Percentiles rank a stretch among this genome's conserved stretches.
Conservation (phyloP, 768 basidiomycete genomes). For the Lepiota brunneoincarnata region DNA sequence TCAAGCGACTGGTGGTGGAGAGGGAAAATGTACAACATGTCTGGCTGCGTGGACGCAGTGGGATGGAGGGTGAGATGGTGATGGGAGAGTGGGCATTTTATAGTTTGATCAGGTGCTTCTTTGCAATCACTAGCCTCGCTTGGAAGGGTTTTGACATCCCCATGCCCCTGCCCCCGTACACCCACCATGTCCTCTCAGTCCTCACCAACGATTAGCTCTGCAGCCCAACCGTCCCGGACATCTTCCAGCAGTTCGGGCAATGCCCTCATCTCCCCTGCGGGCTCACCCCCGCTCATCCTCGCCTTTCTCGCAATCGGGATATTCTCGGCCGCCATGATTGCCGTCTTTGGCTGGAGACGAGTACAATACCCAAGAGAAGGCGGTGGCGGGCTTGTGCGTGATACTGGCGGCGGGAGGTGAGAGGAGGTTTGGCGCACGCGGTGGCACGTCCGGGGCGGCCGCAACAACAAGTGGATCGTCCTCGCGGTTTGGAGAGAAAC, state of each 20-base stretch:
- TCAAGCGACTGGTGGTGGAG: not conserved
- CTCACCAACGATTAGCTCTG: not conserved
- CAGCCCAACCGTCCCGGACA: conserved; percentile 1
- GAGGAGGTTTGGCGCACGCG: not conserved
- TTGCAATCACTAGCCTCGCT: not conserved
- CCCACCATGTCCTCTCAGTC: not conserved
- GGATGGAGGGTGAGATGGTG: not conserved
- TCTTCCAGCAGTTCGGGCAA: not conserved
- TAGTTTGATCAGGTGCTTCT: conserved; percentile 8
- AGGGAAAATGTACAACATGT: not conserved
- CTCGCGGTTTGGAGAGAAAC: conserved; percentile 26
- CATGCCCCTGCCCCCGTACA: conserved; percentile 9
- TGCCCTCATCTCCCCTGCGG: conserved; percentile 23
- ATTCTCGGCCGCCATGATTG: conserved; percentile 45
- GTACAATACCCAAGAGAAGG: conserved; percentile 20
- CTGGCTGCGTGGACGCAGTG: too few species aligned
- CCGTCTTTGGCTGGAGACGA: conserved; percentile 46
- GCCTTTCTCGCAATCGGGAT: conserved; percentile 60
- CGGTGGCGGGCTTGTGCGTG: not conserved
- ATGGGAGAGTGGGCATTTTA: not conserved
- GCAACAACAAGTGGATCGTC: not conserved
- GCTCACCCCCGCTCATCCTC: conserved; percentile 55
- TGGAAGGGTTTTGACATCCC: conserved; percentile 6
- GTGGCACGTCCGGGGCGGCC: not conserved
- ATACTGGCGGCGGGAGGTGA: not conserved